Conservation (phyloP, 2,329 filamentous ascomycete species). For the Aspergillus tanneri region DNA sequence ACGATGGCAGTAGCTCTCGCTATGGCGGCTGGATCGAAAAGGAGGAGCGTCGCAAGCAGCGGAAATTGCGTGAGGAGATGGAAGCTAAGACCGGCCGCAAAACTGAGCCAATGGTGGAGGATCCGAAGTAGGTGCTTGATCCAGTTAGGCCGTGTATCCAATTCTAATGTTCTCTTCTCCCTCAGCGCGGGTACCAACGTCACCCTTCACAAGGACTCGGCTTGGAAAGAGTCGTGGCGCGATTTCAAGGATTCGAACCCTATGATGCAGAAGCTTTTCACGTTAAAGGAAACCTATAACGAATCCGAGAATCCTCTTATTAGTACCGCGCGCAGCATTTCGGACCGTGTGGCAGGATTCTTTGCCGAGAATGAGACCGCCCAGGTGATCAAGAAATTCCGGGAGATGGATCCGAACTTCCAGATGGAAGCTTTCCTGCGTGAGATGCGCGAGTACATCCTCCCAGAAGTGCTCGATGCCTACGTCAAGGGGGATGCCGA, state of each 20-base stretch:
- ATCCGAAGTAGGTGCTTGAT: slow-evolving; percentile 72
- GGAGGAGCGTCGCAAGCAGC: slow-evolving; percentile 79
- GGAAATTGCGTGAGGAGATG: slow-evolving; percentile 69
- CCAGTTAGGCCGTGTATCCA: slow-evolving; percentile 14
- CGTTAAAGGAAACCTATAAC: slow-evolving; percentile 81
- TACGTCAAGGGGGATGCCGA: slow-evolving; percentile 96
- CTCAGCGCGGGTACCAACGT: slow-evolving; percentile 86
- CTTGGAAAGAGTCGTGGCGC: slow-evolving; percentile 98
- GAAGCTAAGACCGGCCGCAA: slow-evolving; percentile 54
- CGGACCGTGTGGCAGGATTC: slow-evolving; percentile 88
- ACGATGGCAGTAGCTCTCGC: slow-evolving; percentile 91
- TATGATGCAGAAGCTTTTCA: slow-evolving; percentile 83
- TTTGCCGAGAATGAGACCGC: slow-evolving; percentile 99
- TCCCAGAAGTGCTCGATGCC: slow-evolving; percentile 94
- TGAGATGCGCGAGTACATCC: slow-evolving; percentile 95
- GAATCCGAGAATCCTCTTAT: slow-evolving; percentile 97
- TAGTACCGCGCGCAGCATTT: slow-evolving; percentile 87
- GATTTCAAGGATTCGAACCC: slow-evolving; percentile 90
- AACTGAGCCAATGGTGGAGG: slow-evolving; percentile 69
- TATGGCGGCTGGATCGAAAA: slow-evolving; percentile 98
- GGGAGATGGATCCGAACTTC: slow-evolving; percentile 91
- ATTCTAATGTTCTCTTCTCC: slow-evolving; percentile 30
- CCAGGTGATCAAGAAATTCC: slow-evolving; percentile 96
- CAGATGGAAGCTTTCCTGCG: slow-evolving; percentile 92
- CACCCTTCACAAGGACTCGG: slow-evolving; percentile 92